phyloP scores from a whole-genome alignment of 768 basidiomycete species.

The Boletus insuetus region DNA sequence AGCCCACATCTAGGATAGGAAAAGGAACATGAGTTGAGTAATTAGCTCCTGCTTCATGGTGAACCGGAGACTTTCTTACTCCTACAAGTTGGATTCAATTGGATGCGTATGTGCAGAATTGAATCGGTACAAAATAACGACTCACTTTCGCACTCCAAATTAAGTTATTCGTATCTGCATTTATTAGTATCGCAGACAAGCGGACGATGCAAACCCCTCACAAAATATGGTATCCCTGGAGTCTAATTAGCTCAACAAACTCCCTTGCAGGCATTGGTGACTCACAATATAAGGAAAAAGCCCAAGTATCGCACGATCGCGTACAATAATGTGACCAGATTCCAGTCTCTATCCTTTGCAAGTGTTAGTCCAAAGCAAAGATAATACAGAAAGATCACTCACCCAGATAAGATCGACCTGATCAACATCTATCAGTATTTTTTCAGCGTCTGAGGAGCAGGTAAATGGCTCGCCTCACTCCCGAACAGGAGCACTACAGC shows the following conservation, averaged over 20 bases:
- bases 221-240: slow-evolving; percentile 8
- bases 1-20: slow-evolving; percentile 9
- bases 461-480: slow-evolving; percentile 5
- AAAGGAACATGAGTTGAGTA: not conserved
- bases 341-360: slow-evolving; percentile 18
- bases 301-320: slow-evolving; percentile 19
- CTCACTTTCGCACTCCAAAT: slow-evolving; percentile 13
- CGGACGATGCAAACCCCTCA: not conserved
- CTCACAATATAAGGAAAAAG: slow-evolving; percentile 13
- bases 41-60: not conserved
- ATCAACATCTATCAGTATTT: not conserved
- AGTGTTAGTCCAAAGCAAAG: not conserved
- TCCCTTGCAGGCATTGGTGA: not conserved
- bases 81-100: slow-evolving; percentile 1
- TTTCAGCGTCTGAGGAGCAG: not conserved
- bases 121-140: not conserved
- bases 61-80: slow-evolving; percentile 3
- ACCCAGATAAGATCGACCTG: slow-evolving; percentile 23
- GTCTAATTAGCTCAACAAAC: not conserved
- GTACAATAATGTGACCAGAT: slow-evolving; percentile 15
- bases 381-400: not conserved
- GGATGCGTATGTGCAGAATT: not conserved
- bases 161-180: slow-evolving; percentile 1
- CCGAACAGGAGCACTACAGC: slow-evolving; percentile 11
- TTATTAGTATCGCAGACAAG: not conserved